These are phyloP conservation scores for Neofusicoccum sp. DNA, from an alignment of 2,329 filamentous ascomycete genomes.

Conservation along the genomic window DNA sequence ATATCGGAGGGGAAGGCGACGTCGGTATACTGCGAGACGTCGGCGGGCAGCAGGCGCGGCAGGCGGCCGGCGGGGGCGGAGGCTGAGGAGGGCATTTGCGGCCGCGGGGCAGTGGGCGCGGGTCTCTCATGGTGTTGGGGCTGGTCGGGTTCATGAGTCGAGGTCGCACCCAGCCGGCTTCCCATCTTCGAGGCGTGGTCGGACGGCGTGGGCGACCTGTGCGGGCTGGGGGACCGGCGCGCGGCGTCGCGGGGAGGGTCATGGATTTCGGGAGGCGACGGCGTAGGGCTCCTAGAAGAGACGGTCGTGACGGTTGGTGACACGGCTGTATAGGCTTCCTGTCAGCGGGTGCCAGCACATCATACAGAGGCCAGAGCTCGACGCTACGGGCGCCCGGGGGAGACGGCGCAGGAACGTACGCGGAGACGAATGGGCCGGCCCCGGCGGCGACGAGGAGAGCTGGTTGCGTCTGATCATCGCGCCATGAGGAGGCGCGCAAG, in stretches of 20 bases:
- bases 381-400: slow-evolving; percentile 13
- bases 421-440: slow-evolving; percentile 56
- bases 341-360: slow-evolving; percentile 39
- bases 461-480: slow-evolving; percentile 37
- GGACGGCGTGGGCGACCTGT: slow-evolving; percentile 42
- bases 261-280: slow-evolving; percentile 52
- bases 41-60: slow-evolving; percentile 60
- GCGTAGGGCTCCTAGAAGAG: slow-evolving; percentile 56
- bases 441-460: slow-evolving; percentile 55
- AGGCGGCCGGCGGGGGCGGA: slow-evolving; percentile 46
- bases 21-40: slow-evolving; percentile 66
- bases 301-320: slow-evolving; percentile 53
- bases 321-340: slow-evolving; percentile 43
- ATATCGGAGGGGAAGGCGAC: slow-evolving; percentile 57
- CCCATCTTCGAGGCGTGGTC: slow-evolving; percentile 32
- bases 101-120: slow-evolving; percentile 20
- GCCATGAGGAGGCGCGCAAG: slow-evolving; percentile 23
- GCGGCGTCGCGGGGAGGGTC: slow-evolving; percentile 52
- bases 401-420: slow-evolving; percentile 51
- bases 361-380: slow-evolving; percentile 32
- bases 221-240: slow-evolving; percentile 56
- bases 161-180: slow-evolving; percentile 35
- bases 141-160: slow-evolving; percentile 22
- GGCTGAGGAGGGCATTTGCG: slow-evolving; percentile 42
- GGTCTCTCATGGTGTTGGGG: slow-evolving; percentile 24